phyloP scores from a whole-genome alignment of 345 rosid genomes.

The Mallotus nudiflorus region DNA sequence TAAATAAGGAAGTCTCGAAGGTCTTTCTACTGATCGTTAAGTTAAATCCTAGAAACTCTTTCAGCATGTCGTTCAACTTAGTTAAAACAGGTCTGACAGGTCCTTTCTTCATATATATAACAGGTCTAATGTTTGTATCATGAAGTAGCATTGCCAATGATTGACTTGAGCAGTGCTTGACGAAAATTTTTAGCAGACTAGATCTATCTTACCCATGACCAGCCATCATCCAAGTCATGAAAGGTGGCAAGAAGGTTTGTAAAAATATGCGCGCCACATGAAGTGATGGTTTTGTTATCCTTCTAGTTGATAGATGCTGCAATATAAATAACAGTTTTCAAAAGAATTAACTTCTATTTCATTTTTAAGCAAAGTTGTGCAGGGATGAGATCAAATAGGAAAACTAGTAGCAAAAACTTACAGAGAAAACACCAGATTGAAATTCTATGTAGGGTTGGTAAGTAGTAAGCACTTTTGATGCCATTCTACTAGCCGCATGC shows the following conservation, averaged over 20 bases:
- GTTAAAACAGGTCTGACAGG: background rate
- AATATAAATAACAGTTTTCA: background rate
- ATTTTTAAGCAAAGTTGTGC: too few relatives aligned
- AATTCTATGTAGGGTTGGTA: constrained; percentile 24
- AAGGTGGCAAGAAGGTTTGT: constrained; percentile 9
- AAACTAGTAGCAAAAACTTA: background rate
- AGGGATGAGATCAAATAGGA: background rate
- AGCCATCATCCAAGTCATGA: constrained; percentile 24
- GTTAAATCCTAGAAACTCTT: too few relatives aligned
- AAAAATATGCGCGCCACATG: constrained; percentile 2
- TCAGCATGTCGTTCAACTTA: too few relatives aligned
- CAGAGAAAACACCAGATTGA: constrained; percentile 2
- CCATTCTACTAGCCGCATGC: constrained; percentile 24
- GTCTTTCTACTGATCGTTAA: background rate
- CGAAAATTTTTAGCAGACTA: background rate
- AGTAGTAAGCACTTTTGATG: constrained; percentile 19
- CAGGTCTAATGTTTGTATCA: background rate
- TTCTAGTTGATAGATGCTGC: background rate
- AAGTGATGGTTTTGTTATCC: constrained; percentile 13
- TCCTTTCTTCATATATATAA: background rate
- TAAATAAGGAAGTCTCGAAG: background rate
- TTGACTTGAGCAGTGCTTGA: background rate
- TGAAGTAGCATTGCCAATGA: background rate
- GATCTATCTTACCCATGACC: constrained; percentile 4
- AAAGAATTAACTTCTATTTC: background rate